Evolutionary conservation across 1,284 basidiomycete species (phyloP).

Genomic region (Xerocomus cyaneibrunnescens): DNA sequence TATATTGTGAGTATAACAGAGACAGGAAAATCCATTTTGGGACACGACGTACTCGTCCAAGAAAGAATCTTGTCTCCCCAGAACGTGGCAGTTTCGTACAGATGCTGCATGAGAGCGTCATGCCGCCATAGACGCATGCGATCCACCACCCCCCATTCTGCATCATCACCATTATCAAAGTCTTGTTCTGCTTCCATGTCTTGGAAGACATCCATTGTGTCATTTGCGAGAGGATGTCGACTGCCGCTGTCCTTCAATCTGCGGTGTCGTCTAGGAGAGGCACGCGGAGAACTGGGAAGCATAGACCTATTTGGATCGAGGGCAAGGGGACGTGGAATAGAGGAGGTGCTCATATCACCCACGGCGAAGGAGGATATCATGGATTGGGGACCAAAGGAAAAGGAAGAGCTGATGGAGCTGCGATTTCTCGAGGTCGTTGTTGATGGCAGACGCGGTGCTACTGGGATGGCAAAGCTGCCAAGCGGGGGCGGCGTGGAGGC

Average conservation of each 20-base stretch:
- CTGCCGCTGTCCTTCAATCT: conserved; percentile 48
- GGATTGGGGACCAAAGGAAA: conserved; percentile 77
- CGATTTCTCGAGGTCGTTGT: conserved; percentile 39
- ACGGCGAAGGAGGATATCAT: conserved; percentile 67
- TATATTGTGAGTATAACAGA: conserved; percentile 15
- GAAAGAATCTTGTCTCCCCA: conserved; percentile 97
- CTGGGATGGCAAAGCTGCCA: conserved; percentile 27
- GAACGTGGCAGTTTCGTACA: conserved; percentile 96
- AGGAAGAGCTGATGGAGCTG: conserved; percentile 73
- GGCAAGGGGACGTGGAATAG: conserved; percentile 52
- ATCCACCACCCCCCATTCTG: conserved; percentile 83
- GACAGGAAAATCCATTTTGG: not conserved
- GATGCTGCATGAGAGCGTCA: conserved; percentile 96
- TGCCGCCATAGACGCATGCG: conserved; percentile 97
- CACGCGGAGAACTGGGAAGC: conserved; percentile 65
- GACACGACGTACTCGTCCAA: conserved; percentile 79
- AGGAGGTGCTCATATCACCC: conserved; percentile 55
- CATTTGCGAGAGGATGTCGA: conserved; percentile 71
- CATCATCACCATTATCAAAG: conserved; percentile 46
- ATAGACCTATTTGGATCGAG: conserved; percentile 77
- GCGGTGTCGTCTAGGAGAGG: conserved; percentile 56
- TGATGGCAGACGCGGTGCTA: conserved; percentile 30
- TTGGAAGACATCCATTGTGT: conserved; percentile 74
- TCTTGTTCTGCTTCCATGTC: conserved; percentile 61
- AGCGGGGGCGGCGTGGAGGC: conserved; percentile 35